A percentile compares a stretch with the other conserved stretches of the same genome.
Conservation (phyloP, 2,329 filamentous ascomycete species). For the Cordyceps fumosorosea region DNA sequence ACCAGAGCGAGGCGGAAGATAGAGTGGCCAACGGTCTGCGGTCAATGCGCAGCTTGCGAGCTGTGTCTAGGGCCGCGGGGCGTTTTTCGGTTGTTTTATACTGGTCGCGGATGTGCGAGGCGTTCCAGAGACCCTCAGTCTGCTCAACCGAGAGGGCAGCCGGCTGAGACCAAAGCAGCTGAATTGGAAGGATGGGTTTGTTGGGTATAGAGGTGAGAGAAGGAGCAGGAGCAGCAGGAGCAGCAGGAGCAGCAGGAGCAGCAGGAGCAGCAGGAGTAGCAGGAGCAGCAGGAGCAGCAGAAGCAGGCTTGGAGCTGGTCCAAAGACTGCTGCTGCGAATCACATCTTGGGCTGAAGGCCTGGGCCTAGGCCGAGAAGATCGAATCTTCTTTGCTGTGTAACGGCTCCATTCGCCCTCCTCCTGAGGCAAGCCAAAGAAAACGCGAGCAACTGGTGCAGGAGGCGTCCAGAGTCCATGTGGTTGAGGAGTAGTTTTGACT, state of each 20-base stretch:
- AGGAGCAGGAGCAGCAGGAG: constrained; percentile 5
- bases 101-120: constrained; percentile 17
- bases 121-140: constrained; percentile 19
- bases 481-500: constrained; percentile 13
- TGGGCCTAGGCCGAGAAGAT: constrained; percentile 1
- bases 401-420: background rate
- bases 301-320: background rate
- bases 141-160: constrained; percentile 4
- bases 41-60: constrained; percentile 26
- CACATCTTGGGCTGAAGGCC: background rate
- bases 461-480: constrained; percentile 7
- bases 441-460: background rate
- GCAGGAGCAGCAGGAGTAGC: background rate
- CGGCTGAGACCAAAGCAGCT: constrained; percentile 7
- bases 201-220: constrained; percentile 13
- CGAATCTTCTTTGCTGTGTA: background rate
- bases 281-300: no score
- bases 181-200: background rate
- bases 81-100: constrained; percentile 27
- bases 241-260: no score
- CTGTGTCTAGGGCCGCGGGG: constrained; percentile 29
- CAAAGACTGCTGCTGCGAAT: constrained; percentile 7
- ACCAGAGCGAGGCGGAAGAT: constrained; percentile 30
- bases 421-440: background rate
- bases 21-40: constrained; percentile 24